A percentile compares a stretch with the other conserved stretches of the same genome.
Conservation (phyloP, 495 filamentous ascomycete genomes). For the Penicillium lividum region DNA sequence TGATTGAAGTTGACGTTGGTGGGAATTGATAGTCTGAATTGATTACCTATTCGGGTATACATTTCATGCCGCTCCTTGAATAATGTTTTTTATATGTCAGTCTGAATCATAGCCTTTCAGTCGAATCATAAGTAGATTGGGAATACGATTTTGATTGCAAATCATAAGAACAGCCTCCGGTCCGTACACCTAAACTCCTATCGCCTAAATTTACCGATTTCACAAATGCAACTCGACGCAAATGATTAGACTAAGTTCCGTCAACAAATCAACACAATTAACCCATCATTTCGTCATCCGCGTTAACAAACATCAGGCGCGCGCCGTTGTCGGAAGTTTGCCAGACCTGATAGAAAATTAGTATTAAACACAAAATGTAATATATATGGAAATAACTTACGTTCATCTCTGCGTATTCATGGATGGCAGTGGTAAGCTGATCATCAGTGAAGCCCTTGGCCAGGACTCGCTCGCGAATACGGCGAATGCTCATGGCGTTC, state of each 20-base stretch:
- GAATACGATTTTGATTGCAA: conserved; percentile 6
- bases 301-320: conserved; percentile 77
- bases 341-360: conserved; percentile 69
- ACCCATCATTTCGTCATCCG: conserved; percentile 58
- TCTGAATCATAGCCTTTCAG: neutral
- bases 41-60: neutral
- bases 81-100: neutral
- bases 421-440: conserved; percentile 80
- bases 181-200: conserved; percentile 27
- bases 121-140: conserved; percentile 15
- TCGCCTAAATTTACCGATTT: conserved; percentile 25
- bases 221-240: conserved; percentile 27
- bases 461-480: conserved; percentile 84
- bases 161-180: neutral
- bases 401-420: conserved; percentile 84
- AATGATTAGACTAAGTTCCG: conserved; percentile 13
- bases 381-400: conserved; percentile 59
- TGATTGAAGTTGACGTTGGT: neutral
- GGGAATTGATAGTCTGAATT: neutral
- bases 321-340: conserved; percentile 87
- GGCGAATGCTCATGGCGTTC: conserved; percentile 80
- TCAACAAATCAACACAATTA: conserved; percentile 26
- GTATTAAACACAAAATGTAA: conserved; percentile 6
- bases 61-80: neutral
- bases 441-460: conserved; percentile 97